A percentile compares a stretch with the other conserved stretches of the same genome.
Evolutionary conservation across 2,329 filamentous ascomycete species (phyloP).

Genomic region (Didymella lethalis): DNA sequence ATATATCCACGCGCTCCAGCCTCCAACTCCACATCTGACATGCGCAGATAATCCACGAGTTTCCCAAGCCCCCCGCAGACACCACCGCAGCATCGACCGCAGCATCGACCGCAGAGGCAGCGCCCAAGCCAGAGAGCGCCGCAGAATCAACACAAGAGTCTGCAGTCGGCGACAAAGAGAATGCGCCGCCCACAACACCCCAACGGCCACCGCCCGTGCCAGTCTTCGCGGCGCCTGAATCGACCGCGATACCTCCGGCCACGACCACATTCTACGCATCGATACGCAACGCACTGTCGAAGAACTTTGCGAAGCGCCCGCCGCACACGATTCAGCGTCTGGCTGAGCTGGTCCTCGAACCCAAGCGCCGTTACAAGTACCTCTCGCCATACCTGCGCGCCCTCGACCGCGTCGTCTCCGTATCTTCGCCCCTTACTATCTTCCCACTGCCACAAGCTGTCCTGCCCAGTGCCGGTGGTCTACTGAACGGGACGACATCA

Average conservation of each 20-base stretch:
- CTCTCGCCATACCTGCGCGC: conserved; percentile 88
- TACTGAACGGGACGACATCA: conserved; percentile 68
- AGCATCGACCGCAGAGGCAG: conserved; percentile 56
- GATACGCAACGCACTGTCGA: conserved; percentile 62
- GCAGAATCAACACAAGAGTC: conserved; percentile 52
- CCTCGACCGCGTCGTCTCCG: conserved; percentile 86
- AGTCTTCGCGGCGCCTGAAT: conserved; percentile 51
- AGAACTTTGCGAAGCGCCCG: conserved; percentile 75
- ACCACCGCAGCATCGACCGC: conserved; percentile 59
- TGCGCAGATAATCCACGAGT: conserved; percentile 75
- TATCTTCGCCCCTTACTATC: conserved; percentile 79
- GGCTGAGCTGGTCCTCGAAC: conserved; percentile 81
- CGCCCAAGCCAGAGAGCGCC: not conserved
- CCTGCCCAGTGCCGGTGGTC: conserved; percentile 56
- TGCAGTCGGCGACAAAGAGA: conserved; percentile 72
- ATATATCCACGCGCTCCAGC: conserved; percentile 3
- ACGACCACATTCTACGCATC: conserved; percentile 44
- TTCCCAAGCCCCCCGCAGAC: conserved; percentile 68
- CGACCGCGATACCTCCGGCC: conserved; percentile 41
- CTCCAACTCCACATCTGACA: not conserved
- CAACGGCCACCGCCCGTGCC: conserved; percentile 51
- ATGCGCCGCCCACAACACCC: conserved; percentile 60
- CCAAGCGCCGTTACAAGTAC: conserved; percentile 79
- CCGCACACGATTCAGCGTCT: conserved; percentile 94
- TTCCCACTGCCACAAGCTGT: conserved; percentile 82